phyloP scores from a whole-genome alignment of 1,139 yeast genomes.

The Scheffersomyces parashehatae region DNA sequence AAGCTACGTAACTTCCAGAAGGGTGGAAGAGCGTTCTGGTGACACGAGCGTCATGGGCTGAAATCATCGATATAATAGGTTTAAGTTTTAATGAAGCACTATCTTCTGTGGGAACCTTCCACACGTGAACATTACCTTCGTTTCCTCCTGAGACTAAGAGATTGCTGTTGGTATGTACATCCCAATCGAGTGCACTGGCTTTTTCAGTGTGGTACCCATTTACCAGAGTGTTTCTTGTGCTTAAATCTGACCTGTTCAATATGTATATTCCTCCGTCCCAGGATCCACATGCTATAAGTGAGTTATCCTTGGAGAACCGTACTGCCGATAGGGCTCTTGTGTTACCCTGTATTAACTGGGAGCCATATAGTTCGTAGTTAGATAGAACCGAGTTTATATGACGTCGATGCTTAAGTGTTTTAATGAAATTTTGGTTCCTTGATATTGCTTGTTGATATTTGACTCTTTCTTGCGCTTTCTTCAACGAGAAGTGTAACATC shows the following conservation, averaged over 20 bases:
- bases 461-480: constrained; percentile 45
- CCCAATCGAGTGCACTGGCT: constrained; percentile 73
- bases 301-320: constrained; percentile 39
- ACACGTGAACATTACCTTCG: constrained; percentile 57
- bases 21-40: constrained; percentile 73
- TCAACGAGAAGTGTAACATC: constrained; percentile 54
- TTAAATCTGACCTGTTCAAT: constrained; percentile 41
- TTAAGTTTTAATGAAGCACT: constrained; percentile 7
- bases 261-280: constrained; percentile 79
- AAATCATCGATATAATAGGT: constrained; percentile 20
- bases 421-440: constrained; percentile 25
- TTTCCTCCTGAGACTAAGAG: constrained; percentile 61
- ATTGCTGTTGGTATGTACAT: constrained; percentile 12
- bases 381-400: constrained; percentile 36
- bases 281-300: constrained; percentile 64
- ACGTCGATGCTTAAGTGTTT: constrained; percentile 47
- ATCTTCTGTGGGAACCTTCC: constrained; percentile 27
- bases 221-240: constrained; percentile 23
- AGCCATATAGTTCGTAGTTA: constrained; percentile 54
- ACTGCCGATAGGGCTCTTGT: constrained; percentile 69
- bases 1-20: constrained; percentile 50
- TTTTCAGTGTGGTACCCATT: constrained; percentile 54
- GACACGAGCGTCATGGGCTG: constrained; percentile 58
- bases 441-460: constrained; percentile 20
- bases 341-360: constrained; percentile 62